Percentiles rank a stretch among this genome's conserved stretches.
Evolutionary conservation across 2,329 filamentous ascomycete genomes (phyloP).

Genomic region (Bipolaris cookei): DNA sequence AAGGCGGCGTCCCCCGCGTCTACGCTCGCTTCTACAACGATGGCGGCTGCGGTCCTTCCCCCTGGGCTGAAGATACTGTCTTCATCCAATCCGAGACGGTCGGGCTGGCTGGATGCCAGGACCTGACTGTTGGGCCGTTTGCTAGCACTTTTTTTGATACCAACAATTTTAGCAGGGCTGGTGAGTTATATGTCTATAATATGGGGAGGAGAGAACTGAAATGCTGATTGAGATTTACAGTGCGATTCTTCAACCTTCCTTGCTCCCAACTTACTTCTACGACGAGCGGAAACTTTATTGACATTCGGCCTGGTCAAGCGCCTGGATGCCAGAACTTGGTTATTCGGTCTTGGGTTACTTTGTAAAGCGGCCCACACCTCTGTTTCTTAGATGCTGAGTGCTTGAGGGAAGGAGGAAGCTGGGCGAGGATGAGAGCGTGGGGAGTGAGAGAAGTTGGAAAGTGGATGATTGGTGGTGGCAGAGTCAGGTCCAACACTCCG

Average conservation of each 20-base stretch:
- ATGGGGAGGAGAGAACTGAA: no score
- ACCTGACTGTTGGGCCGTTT: conserved; percentile 14
- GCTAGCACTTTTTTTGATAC: conserved; percentile 13
- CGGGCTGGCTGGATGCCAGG: conserved; percentile 12
- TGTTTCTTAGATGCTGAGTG: no score
- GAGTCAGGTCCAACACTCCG: conserved; percentile 13
- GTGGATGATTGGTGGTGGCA: not conserved
- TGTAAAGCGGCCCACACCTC: not conserved
- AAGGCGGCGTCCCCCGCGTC: conserved; percentile 12
- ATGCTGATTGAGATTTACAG: conserved; percentile 1
- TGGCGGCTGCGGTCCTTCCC: conserved; percentile 6
- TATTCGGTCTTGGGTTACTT: conserved; percentile 13
- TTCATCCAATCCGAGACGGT: conserved; percentile 10
- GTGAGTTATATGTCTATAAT: not conserved
- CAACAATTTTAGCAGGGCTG: conserved; percentile 12
- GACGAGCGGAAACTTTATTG: conserved; percentile 11
- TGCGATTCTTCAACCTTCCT: conserved; percentile 15
- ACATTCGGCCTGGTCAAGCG: conserved; percentile 7
- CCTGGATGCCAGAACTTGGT: conserved; percentile 11
- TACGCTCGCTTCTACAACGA: conserved; percentile 19
- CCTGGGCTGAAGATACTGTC: conserved; percentile 15
- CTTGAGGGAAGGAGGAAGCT: no score
- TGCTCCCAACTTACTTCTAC: conserved; percentile 5
- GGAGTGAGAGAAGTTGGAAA: not conserved
- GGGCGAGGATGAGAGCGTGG: not conserved